These are phyloP conservation scores for Massarina eburnea DNA, from an alignment of 2,329 filamentous ascomycete genomes.

Conservation along the genomic window DNA sequence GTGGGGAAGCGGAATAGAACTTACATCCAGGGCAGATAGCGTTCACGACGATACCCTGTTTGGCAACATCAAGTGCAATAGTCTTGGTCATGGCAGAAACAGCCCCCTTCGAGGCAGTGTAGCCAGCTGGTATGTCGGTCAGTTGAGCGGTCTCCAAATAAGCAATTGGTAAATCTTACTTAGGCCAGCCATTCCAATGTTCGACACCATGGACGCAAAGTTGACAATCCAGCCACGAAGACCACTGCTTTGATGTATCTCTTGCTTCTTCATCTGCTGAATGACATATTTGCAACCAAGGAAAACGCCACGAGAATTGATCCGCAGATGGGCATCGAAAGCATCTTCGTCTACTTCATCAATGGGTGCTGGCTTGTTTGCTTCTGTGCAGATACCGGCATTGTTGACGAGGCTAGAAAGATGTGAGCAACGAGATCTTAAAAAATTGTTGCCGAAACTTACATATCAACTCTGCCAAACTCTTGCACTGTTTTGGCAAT, in stretches of 20 bases:
- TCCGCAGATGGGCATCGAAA: too few relatives aligned
- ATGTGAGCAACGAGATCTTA: too few relatives aligned
- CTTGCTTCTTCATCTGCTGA: too few relatives aligned
- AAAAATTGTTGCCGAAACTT: too few relatives aligned
- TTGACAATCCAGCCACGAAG: constrained; percentile 45
- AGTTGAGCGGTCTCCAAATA: not conserved
- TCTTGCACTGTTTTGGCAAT: too few relatives aligned
- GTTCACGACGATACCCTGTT: constrained; percentile 46
- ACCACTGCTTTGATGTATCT: constrained; percentile 12
- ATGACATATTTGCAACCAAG: too few relatives aligned
- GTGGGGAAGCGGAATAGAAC: constrained; percentile 7
- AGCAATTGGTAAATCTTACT: constrained; percentile 27
- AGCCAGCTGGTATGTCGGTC: constrained; percentile 35
- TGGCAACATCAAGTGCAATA: constrained; percentile 49
- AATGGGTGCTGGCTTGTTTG: too few relatives aligned
- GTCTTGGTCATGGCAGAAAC: constrained; percentile 50
- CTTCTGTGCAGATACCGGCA: too few relatives aligned
- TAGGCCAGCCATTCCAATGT: constrained; percentile 28
- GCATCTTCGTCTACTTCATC: too few relatives aligned
- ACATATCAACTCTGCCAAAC: too few relatives aligned
- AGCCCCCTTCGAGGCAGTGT: constrained; percentile 52
- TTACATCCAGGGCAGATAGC: constrained; percentile 47
- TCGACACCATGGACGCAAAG: constrained; percentile 31
- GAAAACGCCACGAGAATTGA: too few relatives aligned
- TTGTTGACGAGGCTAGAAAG: too few relatives aligned